Evolutionary conservation across 2,329 filamentous ascomycete species (phyloP), one percentile per base, ranked within the genome.

Genomic region (Cytospora piceicola): DNA sequence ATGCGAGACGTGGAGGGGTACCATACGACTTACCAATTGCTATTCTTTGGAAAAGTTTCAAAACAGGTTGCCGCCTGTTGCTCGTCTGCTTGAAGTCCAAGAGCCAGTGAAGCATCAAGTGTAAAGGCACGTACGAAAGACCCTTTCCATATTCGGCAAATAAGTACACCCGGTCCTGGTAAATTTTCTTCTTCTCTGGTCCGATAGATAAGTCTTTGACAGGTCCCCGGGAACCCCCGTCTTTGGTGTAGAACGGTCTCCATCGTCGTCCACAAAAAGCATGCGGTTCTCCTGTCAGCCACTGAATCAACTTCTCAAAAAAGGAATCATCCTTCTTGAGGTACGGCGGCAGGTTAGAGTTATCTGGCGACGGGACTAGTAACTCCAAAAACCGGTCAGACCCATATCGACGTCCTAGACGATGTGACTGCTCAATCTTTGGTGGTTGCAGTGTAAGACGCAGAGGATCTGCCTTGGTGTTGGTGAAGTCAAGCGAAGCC

Each of bases 31-130:
- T 75, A 86, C 84, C 84, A 1, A 88, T 75, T 2, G 81, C 74
- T 49, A 88, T 81, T 12, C 87, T 81, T 0, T 85, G 83, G 68
- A 88, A 90, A 0, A 88, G 74, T 68, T 89, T 90, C 2, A 84
- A 74, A 6, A 80, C 76, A 0, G 81, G 76, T 65, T 88, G 82
- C 0, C 72, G 11, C 4, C 74, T 69, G 64, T 85, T 88, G 0
- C 74, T 66, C 3, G 29, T 27, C 6, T 46, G 36, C 3, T 75
- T 70, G 2, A 82, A 73, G 27, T 81, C 77, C 32, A 88, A 73
- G 0, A 86, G 78, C 84, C 84, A 88, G 30, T 82, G 75, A 1
- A 88, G 69, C 68, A 89, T 77, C 1, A 76, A 71, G 27, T 70
- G 72, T 2, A 79, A 75, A 2, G 70, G 72, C 69, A 84, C 5